Base-by-base conservation (phyloP, 1,284 basidiomycete genomes). In the Irpex sp. region DNA sequence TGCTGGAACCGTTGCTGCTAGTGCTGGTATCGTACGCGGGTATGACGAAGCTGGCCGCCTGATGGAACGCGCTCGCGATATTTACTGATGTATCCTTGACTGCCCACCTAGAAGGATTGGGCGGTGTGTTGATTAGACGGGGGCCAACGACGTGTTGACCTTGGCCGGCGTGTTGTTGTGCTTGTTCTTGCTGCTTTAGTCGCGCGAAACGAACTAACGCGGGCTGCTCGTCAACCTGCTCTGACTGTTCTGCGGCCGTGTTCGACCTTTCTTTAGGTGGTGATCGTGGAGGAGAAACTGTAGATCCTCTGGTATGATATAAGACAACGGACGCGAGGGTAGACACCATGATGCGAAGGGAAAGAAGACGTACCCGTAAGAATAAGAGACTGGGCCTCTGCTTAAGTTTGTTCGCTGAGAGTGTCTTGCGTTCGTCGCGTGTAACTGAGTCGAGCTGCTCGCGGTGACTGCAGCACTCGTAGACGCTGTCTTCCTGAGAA, bases 51-150 rank as follows among this genome's bases (percentile, higher is more conserved):
- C 74, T 72, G 39, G 79, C 86, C 42, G 90, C 91, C 72, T 87
- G 85, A 65, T 80, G 77, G 68, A 94, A 90, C 23, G 91, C 92
- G 67, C 84, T 83, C 28, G 91, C 92, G 69, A 93, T 86, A 72
- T 91, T 90, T 58, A 94, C 91, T 47, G 88, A 87, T 54, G 92
- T 94, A 73, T 91, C 88, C 69, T 87, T 87, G 62, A 90, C 83
- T 66, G 72, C 73, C 85, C 86, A 88, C 78, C 78, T 84, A 69
- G 86, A 82, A 39, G 88, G 88, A 56, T 84, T 78, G 33, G 82
- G 81, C 7, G 78, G 77, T 39, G 75, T 71, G 52, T 74, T 75
- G 67, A 73, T 72, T 57, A 74, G 72, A 68, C 68, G 68, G 12
- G 71, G 64, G 61, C 62, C 69, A 63, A 73, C 75, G 63, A 72